Conservation (phyloP, 768 basidiomycete species). For the Calocera cornea region DNA sequence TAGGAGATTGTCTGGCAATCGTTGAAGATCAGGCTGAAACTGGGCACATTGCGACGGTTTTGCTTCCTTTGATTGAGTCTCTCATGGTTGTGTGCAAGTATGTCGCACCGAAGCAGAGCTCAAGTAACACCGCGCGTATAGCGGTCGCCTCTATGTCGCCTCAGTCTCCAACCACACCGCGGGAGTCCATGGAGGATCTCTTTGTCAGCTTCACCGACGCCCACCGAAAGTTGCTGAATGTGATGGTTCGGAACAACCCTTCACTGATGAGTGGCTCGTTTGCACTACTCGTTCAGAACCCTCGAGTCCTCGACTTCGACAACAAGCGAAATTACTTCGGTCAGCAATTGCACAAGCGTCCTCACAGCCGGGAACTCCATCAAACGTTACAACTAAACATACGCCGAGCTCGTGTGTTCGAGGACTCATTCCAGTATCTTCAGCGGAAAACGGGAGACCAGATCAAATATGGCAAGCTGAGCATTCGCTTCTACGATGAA, state of each 20-base stretch:
- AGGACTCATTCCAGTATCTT: slow-evolving; percentile 89
- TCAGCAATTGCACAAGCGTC: slow-evolving; percentile 79
- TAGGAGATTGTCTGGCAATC: slow-evolving; percentile 76
- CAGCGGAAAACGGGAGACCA: slow-evolving; percentile 86
- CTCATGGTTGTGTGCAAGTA: slow-evolving; percentile 99
- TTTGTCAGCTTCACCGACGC: slow-evolving; percentile 88
- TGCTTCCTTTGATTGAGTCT: slow-evolving; percentile 88
- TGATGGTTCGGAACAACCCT: slow-evolving; percentile 97
- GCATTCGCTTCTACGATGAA: slow-evolving; percentile 89
- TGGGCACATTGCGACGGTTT: slow-evolving; percentile 80
- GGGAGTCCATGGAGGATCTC: slow-evolving; percentile 72
- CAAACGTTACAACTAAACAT: slow-evolving; percentile 78
- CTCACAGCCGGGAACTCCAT: slow-evolving; percentile 65
- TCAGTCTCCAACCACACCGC: slow-evolving; percentile 21
- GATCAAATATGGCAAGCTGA: slow-evolving; percentile 95
- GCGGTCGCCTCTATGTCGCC: slow-evolving; percentile 52
- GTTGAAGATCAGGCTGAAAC: slow-evolving; percentile 69
- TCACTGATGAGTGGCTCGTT: slow-evolving; percentile 97
- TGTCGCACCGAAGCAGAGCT: slow-evolving; percentile 49
- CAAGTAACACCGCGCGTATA: slow-evolving; percentile 34
- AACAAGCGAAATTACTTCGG: slow-evolving; percentile 97
- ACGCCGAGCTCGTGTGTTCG: slow-evolving; percentile 82
- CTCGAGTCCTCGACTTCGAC: slow-evolving; percentile 94
- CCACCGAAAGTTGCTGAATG: slow-evolving; percentile 84
- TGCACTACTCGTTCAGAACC: slow-evolving; percentile 88